Conservation (phyloP, 345 rosid genomes). For the Capsella bursapastoris region DNA sequence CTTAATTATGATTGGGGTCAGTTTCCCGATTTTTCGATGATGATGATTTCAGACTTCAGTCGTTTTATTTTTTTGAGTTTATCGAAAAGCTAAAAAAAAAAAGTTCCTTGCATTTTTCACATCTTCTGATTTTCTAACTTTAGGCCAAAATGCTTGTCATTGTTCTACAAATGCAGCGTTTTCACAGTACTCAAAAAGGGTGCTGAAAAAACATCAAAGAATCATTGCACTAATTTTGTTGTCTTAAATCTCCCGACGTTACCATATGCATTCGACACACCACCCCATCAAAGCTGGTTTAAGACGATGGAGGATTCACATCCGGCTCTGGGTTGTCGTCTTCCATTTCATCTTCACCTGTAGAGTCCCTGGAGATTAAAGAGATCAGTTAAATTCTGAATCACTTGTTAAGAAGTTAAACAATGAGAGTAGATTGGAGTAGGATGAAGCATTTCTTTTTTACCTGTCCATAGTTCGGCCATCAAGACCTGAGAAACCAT, state of each 20-base stretch:
- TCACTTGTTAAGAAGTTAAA: constrained; percentile 9
- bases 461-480: constrained; percentile 49
- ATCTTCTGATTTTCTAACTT: constrained; percentile 8
- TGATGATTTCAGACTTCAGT: background rate
- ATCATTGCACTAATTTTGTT: constrained; percentile 16
- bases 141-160: background rate
- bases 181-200: background rate
- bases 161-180: constrained; percentile 24
- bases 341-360: constrained; percentile 53
- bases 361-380: constrained; percentile 38
- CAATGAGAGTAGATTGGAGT: constrained; percentile 1
- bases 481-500: constrained; percentile 46
- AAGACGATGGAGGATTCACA: constrained; percentile 43
- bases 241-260: constrained; percentile 9
- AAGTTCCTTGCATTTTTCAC: constrained; percentile 31
- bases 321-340: constrained; percentile 48
- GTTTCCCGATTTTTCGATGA: background rate
- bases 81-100: background rate
- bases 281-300: constrained; percentile 21
- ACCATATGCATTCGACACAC: constrained; percentile 27
- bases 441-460: constrained; percentile 12
- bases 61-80: background rate
- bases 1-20: background rate
- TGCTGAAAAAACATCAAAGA: constrained; percentile 22
- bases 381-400: background rate